phyloP scores from a whole-genome alignment of 352 stramenopile genomes.

The Globisporangium solare region DNA sequence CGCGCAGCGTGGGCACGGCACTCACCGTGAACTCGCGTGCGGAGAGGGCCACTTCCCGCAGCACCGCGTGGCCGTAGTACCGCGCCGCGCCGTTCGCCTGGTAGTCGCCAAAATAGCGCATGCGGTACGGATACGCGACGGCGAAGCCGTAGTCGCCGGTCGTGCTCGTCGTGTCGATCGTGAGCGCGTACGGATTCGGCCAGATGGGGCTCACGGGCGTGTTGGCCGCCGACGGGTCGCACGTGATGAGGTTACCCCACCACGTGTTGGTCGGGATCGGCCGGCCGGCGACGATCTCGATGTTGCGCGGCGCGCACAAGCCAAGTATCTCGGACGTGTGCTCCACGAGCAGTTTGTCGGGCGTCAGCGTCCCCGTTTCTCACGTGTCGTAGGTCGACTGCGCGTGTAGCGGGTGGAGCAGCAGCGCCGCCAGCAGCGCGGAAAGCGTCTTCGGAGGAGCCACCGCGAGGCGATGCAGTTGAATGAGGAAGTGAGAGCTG shows the following conservation, averaged over 20 bases:
- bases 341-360: constrained; percentile 27
- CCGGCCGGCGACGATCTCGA: constrained; percentile 32
- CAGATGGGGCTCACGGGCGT: constrained; percentile 59
- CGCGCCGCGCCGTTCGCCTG: constrained; percentile 77
- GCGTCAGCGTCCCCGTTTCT: constrained; percentile 34
- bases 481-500: no score
- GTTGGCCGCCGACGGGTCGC: constrained; percentile 30
- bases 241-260: constrained; percentile 82
- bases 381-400: constrained; percentile 28
- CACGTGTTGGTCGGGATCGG: constrained; percentile 78
- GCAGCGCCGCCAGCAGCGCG: no score
- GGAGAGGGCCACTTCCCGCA: constrained; percentile 76
- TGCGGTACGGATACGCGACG: constrained; percentile 67
- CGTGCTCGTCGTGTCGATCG: constrained; percentile 20
- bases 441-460: no score
- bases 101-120: constrained; percentile 47
- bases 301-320: constrained; percentile 54
- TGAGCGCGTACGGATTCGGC: constrained; percentile 63
- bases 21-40: constrained; percentile 33
- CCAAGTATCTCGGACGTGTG: constrained; percentile 29
- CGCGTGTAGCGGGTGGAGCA: no score
- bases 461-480: no score
- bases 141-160: constrained; percentile 43
- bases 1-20: constrained; percentile 20
- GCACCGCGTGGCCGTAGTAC: constrained; percentile 78